phyloP scores from a whole-genome alignment of 1,139 yeast species.

The Kurtzmaniella quercitrusa region DNA sequence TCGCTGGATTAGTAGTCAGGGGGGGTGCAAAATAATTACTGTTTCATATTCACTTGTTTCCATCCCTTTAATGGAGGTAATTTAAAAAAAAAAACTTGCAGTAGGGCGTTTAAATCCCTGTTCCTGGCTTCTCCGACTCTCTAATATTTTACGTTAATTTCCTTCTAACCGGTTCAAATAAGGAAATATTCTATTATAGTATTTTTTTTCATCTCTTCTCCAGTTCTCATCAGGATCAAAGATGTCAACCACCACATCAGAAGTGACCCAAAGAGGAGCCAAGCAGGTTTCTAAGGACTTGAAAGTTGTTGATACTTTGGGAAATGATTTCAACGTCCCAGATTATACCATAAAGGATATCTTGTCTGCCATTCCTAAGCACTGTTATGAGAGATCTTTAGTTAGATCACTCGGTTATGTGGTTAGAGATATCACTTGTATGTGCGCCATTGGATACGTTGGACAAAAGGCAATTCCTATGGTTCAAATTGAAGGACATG shows the following conservation, averaged over 20 bases:
- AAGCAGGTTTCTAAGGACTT: slow-evolving; percentile 17
- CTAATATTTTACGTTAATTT: background rate
- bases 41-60: no score
- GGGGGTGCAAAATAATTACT: no score
- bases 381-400: slow-evolving; percentile 67
- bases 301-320: slow-evolving; percentile 56
- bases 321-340: slow-evolving; percentile 67
- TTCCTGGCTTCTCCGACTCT: no score
- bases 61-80: no score
- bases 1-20: no score
- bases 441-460: slow-evolving; percentile 47
- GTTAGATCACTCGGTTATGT: slow-evolving; percentile 59
- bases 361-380: slow-evolving; percentile 67
- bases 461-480: slow-evolving; percentile 51
- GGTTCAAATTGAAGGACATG: slow-evolving; percentile 20
- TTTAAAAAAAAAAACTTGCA: no score
- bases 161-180: background rate
- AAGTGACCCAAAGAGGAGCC: slow-evolving; percentile 2
- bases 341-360: slow-evolving; percentile 72
- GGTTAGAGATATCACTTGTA: slow-evolving; percentile 55
- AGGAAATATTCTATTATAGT: background rate
- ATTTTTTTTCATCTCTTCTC: background rate
- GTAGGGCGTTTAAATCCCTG: no score
- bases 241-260: slow-evolving; percentile 3
- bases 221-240: background rate